Percentiles rank a stretch among this genome's conserved stretches.
Conservation (phyloP, 768 basidiomycete genomes). For the Leccinum disarticulatum region DNA sequence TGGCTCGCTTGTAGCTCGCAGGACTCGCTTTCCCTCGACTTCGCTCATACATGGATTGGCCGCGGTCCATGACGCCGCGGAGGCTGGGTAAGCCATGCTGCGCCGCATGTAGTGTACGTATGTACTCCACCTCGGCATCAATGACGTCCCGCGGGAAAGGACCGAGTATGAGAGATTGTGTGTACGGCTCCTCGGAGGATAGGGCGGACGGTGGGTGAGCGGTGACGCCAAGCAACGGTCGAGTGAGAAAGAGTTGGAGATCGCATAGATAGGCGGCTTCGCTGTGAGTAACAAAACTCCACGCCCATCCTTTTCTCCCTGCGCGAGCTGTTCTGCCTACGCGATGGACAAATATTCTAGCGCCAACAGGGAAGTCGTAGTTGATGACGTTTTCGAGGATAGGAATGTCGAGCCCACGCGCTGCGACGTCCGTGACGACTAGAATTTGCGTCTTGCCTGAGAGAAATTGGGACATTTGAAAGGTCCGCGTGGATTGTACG, state of each 20-base stretch:
- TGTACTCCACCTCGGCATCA: slow-evolving; percentile 84
- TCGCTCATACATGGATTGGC: slow-evolving; percentile 92
- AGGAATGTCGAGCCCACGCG: slow-evolving; percentile 97
- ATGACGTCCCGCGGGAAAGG: slow-evolving; percentile 76
- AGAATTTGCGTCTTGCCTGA: slow-evolving; percentile 75
- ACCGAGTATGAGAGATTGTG: slow-evolving; percentile 75
- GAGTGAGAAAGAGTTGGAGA: slow-evolving; percentile 87
- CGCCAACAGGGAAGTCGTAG: slow-evolving; percentile 95
- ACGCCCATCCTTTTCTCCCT: slow-evolving; percentile 93
- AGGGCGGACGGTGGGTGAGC: slow-evolving; percentile 32
- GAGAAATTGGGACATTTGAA: slow-evolving; percentile 90
- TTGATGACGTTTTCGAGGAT: slow-evolving; percentile 96
- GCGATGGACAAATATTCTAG: slow-evolving; percentile 92
- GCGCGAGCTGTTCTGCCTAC: slow-evolving; percentile 97
- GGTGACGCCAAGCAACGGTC: slow-evolving; percentile 59
- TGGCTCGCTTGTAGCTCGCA: slow-evolving; percentile 84
- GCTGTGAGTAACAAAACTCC: slow-evolving; percentile 84
- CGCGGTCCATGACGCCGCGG: slow-evolving; percentile 82
- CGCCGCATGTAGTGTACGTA: slow-evolving; percentile 60
- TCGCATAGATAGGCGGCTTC: slow-evolving; percentile 93
- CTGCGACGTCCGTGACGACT: slow-evolving; percentile 97
- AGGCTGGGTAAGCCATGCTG: slow-evolving; percentile 66
- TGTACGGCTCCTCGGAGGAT: slow-evolving; percentile 61
- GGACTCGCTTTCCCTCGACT: slow-evolving; percentile 88
- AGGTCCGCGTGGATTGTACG: slow-evolving; percentile 85